Conservation (phyloP, 768 basidiomycete genomes). For the Russula dissimulans region DNA sequence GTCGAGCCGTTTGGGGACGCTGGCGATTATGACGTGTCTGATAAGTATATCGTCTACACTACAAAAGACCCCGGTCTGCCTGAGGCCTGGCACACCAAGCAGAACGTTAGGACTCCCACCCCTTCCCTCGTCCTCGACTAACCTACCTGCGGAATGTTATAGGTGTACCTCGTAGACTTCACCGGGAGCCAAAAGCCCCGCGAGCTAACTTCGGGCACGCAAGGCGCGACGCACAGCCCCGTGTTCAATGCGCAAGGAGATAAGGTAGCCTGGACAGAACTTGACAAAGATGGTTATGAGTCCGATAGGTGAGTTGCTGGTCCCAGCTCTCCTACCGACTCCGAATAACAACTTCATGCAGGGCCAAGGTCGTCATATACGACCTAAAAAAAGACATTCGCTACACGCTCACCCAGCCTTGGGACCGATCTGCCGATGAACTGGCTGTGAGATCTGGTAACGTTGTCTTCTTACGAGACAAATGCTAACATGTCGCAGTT, state of each 20-base stretch:
- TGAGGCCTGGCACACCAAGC: constrained; percentile 80
- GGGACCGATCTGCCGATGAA: constrained; percentile 73
- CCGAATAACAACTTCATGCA: constrained; percentile 22
- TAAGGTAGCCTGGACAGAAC: constrained; percentile 81
- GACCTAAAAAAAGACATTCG: constrained; percentile 60
- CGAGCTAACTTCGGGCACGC: constrained; percentile 74
- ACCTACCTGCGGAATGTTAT: neutral
- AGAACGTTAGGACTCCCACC: constrained; percentile 45
- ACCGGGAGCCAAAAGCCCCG: constrained; percentile 39
- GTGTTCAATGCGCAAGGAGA: constrained; percentile 56
- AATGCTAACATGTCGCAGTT: constrained; percentile 39
- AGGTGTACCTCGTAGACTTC: constrained; percentile 68
- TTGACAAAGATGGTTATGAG: constrained; percentile 84
- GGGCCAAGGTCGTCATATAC: constrained; percentile 70
- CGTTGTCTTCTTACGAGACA: neutral
- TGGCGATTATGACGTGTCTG: constrained; percentile 71
- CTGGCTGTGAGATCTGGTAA: constrained; percentile 39
- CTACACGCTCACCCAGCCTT: constrained; percentile 67
- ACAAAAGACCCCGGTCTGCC: constrained; percentile 75
- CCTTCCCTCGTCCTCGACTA: neutral
- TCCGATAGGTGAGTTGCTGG: constrained; percentile 51
- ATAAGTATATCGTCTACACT: constrained; percentile 66
- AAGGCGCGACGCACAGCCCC: constrained; percentile 75
- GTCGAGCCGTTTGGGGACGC: constrained; percentile 84
- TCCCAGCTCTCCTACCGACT: neutral